Percentiles rank a stretch among this genome's conserved stretches.
phyloP scores from a whole-genome alignment of 2,329 filamentous ascomycete species.

The Ascomycota sp. region DNA sequence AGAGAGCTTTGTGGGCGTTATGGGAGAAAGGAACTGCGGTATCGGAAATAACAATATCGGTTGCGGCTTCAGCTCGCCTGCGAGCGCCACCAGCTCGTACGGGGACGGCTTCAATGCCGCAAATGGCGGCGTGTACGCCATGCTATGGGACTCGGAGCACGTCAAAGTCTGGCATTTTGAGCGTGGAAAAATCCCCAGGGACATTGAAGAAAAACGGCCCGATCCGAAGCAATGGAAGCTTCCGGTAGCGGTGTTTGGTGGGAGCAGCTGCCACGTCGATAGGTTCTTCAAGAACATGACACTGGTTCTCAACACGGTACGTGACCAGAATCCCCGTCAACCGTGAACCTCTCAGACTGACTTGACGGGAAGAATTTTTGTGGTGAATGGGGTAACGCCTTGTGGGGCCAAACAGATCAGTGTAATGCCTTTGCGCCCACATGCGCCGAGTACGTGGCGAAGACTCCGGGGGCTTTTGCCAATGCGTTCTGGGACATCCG shows the following conservation, averaged over 20 bases:
- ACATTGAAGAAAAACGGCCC: slow-evolving; percentile 37
- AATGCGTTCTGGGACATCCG: slow-evolving; percentile 29
- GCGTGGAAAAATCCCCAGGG: slow-evolving; percentile 37
- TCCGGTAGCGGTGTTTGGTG: slow-evolving; percentile 48
- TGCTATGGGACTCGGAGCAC: slow-evolving; percentile 43
- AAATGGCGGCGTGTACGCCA: slow-evolving; percentile 45
- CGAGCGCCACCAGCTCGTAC: slow-evolving; percentile 23
- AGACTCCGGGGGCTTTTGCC: slow-evolving; percentile 19
- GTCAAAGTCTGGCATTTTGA: slow-evolving; percentile 63
- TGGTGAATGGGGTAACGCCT: slow-evolving; percentile 43
- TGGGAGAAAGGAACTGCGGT: slow-evolving; percentile 14
- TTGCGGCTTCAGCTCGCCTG: slow-evolving; percentile 20
- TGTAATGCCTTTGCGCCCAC: slow-evolving; percentile 19
- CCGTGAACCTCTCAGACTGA: not conserved
- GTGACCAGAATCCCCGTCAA: slow-evolving; percentile 1
- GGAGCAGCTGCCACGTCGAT: slow-evolving; percentile 38
- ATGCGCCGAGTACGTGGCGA: slow-evolving; percentile 23
- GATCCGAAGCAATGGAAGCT: slow-evolving; percentile 44
- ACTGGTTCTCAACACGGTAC: slow-evolving; percentile 46
- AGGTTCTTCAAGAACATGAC: slow-evolving; percentile 43
- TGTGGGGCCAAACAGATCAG: slow-evolving; percentile 18
- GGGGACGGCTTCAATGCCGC: slow-evolving; percentile 44
- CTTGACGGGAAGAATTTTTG: slow-evolving; percentile 36
- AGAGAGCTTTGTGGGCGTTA: slow-evolving; percentile 8
- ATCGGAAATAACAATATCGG: slow-evolving; percentile 17